These are phyloP conservation scores for Phytophthora palmivora DNA, from an alignment of 352 stramenopile genomes.

Conservation along the genomic window DNA sequence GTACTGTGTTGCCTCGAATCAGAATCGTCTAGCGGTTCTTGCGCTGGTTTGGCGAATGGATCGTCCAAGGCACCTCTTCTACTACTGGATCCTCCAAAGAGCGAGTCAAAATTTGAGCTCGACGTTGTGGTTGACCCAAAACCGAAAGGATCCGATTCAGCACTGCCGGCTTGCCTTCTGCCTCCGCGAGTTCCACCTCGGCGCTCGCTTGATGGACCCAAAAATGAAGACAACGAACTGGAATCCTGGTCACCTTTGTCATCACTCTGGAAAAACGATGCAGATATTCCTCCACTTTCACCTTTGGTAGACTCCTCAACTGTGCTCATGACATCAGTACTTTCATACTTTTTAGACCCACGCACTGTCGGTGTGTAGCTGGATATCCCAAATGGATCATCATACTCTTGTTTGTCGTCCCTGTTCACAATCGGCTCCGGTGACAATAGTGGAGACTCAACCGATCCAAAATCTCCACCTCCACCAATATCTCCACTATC, in stretches of 20 bases:
- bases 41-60: conserved; percentile 21
- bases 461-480: conserved; percentile 4
- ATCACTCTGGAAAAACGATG: conserved; percentile 49
- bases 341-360: conserved; percentile 15
- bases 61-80: conserved; percentile 24
- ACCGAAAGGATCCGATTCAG: conserved; percentile 24
- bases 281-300: conserved; percentile 17
- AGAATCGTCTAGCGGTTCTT: neutral
- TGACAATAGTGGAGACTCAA: conserved; percentile 16
- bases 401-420: conserved; percentile 17
- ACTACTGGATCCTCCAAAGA: conserved; percentile 34
- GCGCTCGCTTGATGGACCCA: conserved; percentile 31
- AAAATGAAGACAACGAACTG: conserved; percentile 33
- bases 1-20: neutral
- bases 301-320: conserved; percentile 5
- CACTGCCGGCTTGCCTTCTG: conserved; percentile 17
- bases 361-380: conserved; percentile 23
- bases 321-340: neutral
- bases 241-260: conserved; percentile 15
- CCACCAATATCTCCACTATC: conserved; percentile 15
- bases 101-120: conserved; percentile 34
- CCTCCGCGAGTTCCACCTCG: conserved; percentile 31
- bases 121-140: conserved; percentile 12
- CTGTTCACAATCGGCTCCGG: conserved; percentile 29
- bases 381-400: conserved; percentile 22